phyloP scores from a whole-genome alignment of 2,329 filamentous ascomycete species.

The Fonsecaea erecta region DNA sequence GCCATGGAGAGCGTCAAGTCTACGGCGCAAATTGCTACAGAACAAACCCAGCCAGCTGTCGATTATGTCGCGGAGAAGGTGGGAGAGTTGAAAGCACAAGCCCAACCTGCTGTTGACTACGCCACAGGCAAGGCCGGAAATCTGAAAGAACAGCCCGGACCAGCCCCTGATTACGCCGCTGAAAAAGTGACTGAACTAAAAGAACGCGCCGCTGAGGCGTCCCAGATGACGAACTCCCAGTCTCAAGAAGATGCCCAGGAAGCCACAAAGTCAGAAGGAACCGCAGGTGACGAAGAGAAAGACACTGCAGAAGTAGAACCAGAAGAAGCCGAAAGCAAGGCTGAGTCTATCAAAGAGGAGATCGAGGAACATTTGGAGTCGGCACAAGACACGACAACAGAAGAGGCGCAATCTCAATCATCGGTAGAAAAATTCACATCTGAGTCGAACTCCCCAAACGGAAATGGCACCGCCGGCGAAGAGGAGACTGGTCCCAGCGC shows the following conservation, averaged over 20 bases:
- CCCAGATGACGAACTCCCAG: background rate
- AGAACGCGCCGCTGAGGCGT: slow-evolving; percentile 5
- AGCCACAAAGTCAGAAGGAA: background rate
- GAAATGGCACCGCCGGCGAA: slow-evolving; percentile 34
- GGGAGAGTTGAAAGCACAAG: background rate
- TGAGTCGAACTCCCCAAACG: slow-evolving; percentile 31
- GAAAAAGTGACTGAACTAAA: slow-evolving; percentile 14
- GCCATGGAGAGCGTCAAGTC: slow-evolving; percentile 23
- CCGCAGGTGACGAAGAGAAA: background rate
- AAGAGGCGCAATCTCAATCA: slow-evolving; percentile 11
- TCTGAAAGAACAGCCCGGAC: slow-evolving; percentile 2
- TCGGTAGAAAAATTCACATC: slow-evolving; percentile 13
- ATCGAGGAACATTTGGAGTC: background rate
- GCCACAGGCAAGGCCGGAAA: slow-evolving; percentile 5
- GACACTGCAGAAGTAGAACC: slow-evolving; percentile 10
- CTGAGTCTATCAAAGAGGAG: background rate
- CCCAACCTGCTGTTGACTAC: slow-evolving; percentile 8
- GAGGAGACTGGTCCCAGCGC: slow-evolving; percentile 25
- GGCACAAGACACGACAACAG: slow-evolving; percentile 4
- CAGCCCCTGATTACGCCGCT: slow-evolving; percentile 13
- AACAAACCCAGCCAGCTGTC: slow-evolving; percentile 12
- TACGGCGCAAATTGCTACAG: slow-evolving; percentile 15
- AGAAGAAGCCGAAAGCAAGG: slow-evolving; percentile 11
- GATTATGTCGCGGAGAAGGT: slow-evolving; percentile 10
- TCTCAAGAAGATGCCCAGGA: background rate